Evolutionary conservation across 805 yeast species (phyloP).

Genomic region (Candida sonorensis): DNA sequence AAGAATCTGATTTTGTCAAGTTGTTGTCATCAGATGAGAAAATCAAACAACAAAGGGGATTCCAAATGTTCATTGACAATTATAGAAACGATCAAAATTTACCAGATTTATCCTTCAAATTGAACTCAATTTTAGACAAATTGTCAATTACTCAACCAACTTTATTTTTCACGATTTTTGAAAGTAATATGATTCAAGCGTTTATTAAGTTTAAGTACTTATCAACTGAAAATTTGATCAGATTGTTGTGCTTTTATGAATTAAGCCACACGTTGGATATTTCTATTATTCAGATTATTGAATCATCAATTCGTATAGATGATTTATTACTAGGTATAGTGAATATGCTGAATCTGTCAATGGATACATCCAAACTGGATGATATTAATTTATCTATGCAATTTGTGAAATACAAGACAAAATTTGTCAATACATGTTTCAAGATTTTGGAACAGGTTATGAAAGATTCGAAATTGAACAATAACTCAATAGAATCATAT

Average conservation of each 20-base stretch:
- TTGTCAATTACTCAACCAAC: conserved; percentile 18
- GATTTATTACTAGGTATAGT: conserved; percentile 20
- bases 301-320: conserved; percentile 13
- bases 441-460: conserved; percentile 3
- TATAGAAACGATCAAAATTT: too few species aligned
- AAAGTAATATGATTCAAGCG: conserved; percentile 6
- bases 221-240: conserved; percentile 22
- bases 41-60: conserved; percentile 14
- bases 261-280: conserved; percentile 3
- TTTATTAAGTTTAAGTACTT: conserved; percentile 11
- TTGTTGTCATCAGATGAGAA: conserved; percentile 19
- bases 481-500: too few species aligned
- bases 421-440: conserved; percentile 17
- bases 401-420: conserved; percentile 20
- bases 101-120: conserved; percentile 13
- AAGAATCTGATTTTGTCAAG: conserved; percentile 18
- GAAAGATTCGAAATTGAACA: too few species aligned
- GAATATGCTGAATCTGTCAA: conserved; percentile 13
- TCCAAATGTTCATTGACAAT: too few species aligned
- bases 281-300: conserved; percentile 5
- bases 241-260: conserved; percentile 18
- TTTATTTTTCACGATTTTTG: conserved; percentile 17
- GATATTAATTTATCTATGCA: conserved; percentile 26
- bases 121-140: conserved; percentile 17
- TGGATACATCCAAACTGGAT: conserved; percentile 22